Evolutionary conservation across 2,329 filamentous ascomycete species (phyloP).

Genomic region (Aspergillus quadricinctus): DNA sequence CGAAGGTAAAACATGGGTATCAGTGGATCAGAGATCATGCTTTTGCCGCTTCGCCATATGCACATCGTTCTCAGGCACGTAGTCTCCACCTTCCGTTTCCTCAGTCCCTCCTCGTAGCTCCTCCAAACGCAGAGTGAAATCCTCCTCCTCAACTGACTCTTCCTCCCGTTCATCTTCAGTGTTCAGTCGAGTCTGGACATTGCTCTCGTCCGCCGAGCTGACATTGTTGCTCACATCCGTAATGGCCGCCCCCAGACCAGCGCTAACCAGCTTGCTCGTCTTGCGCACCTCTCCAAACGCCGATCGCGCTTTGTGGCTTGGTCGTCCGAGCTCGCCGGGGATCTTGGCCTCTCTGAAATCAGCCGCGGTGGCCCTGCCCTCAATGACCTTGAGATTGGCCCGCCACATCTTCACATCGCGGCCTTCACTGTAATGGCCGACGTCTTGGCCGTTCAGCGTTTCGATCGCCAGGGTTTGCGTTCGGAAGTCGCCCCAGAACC

Average conservation of each 20-base stretch:
- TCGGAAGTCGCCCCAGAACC: constrained; percentile 57
- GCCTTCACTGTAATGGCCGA: constrained; percentile 43
- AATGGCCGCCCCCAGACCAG: constrained; percentile 26
- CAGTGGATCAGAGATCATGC: constrained; percentile 1
- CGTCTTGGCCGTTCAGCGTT: constrained; percentile 51
- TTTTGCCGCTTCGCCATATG: constrained; percentile 17
- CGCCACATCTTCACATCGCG: constrained; percentile 46
- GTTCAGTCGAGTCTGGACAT: constrained; percentile 1
- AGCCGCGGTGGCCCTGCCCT: constrained; percentile 27
- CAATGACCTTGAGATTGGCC: constrained; percentile 42
- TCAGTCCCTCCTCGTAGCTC: constrained; percentile 24
- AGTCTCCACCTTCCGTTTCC: constrained; percentile 25
- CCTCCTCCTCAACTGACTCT: constrained; percentile 12
- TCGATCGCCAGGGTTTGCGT: constrained; percentile 54
- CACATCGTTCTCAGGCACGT: constrained; percentile 13
- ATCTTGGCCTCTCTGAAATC: constrained; percentile 27
- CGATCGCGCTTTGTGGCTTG: constrained; percentile 15
- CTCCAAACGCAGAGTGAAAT: constrained; percentile 11
- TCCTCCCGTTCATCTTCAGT: constrained; percentile 3
- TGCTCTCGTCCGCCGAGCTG: constrained; percentile 19
- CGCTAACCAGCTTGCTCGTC: constrained; percentile 37
- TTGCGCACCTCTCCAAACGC: constrained; percentile 32
- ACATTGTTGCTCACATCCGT: constrained; percentile 22
- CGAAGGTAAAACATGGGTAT: background rate
- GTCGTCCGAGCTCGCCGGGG: constrained; percentile 24